Evolutionary conservation across 495 filamentous ascomycete species (phyloP), one percentile per base, ranked within the genome.

Genomic region (Durotheca rogersii): DNA sequence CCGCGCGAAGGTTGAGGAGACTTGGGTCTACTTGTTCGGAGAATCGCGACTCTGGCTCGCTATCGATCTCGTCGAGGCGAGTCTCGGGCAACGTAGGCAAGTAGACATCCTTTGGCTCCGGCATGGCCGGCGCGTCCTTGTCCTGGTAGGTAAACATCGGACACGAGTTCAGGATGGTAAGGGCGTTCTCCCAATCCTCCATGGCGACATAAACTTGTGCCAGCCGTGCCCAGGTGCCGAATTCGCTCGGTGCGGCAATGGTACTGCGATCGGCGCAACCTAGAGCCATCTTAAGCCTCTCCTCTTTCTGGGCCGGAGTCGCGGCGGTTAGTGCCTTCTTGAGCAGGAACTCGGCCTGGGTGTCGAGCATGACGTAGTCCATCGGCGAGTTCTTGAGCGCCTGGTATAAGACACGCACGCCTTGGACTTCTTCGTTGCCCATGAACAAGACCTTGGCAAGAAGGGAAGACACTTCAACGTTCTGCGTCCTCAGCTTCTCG

Each of bases 141-240:
- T 98, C 93, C 66, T 96, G 92, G 69, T 97, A 96, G 6, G 93
- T 97, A 67, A 98, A 98, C 93, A 98, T 98, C 3, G 93, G 93
- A 54, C 94, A 98, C 2, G 92, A 96, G 70, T 98, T 98, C n/a
- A 98, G 76, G 4, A 94, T 98, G 6, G 95, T 81, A 12, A 98
- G 78, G 1, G 94, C 93, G 38, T 83, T 78, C 58, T 96, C 93
- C 88, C 92, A 98, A 65, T 91, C 86, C 67, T 98, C 93, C 62
- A 95, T 75, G 34, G 83, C 78, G 39, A 97, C 84, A 49, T 97
- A 98, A 15, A 97, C 83, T 64, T 96, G 89, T 2, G 90, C 92
- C 41, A 98, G 69, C 46, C 90, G 77, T 40, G 93, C 94, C 93
- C 93, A 98, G 1, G 93, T 97, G 10, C 88, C 89, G 64, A 97